Conservation (phyloP, 306 rosid species). For the Gleditsia sinensis region DNA sequence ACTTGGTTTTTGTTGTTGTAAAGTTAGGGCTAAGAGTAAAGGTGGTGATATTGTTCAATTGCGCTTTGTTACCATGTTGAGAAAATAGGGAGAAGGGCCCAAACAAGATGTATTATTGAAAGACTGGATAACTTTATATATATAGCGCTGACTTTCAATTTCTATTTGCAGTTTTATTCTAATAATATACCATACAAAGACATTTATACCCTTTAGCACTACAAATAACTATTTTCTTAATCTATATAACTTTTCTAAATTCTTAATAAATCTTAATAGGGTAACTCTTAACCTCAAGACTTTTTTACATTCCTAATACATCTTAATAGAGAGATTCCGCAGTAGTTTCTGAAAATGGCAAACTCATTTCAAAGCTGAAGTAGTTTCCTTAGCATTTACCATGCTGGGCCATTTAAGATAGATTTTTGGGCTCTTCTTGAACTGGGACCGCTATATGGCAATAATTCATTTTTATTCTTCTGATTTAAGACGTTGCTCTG, state of each 20-base stretch:
- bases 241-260: background rate
- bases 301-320: background rate
- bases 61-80: too few species aligned
- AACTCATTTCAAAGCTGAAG: background rate
- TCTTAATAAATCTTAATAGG: background rate
- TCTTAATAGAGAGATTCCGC: background rate
- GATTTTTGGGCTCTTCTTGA: background rate
- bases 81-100: too few species aligned
- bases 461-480: conserved; percentile 19
- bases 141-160: too few species aligned
- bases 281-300: background rate
- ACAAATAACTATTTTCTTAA: background rate
- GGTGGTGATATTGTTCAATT: too few species aligned
- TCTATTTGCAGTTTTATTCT: too few species aligned
- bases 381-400: conserved; percentile 5
- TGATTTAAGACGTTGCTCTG: too few species aligned
- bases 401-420: conserved; percentile 3
- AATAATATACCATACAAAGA: background rate
- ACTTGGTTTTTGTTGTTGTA: too few species aligned
- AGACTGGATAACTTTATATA: too few species aligned
- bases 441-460: background rate
- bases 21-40: too few species aligned
- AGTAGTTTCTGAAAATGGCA: background rate
- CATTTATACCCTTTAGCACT: background rate
- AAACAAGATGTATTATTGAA: too few species aligned